Conservation (phyloP, 495 filamentous ascomycete genomes). For the Hypoxylon crocopeplum region DNA sequence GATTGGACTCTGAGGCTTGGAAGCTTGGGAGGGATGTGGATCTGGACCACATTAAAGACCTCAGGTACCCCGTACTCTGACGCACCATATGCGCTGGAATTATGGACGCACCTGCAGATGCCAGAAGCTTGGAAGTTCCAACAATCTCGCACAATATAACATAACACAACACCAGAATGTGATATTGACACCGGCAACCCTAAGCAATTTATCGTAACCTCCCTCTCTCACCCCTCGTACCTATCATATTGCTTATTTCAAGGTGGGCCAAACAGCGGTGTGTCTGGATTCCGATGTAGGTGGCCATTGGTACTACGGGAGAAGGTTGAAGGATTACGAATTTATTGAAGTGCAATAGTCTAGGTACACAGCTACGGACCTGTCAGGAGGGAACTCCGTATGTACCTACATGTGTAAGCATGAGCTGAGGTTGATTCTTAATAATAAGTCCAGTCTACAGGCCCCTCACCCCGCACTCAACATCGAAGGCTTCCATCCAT, state of each 20-base stretch:
- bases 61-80: conserved; percentile 1
- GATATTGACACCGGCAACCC: conserved; percentile 4
- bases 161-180: conserved; percentile 10
- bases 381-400: conserved; percentile 23
- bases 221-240: not conserved
- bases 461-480: conserved; percentile 33
- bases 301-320: not conserved
- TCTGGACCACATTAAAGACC: not conserved
- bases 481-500: conserved; percentile 7
- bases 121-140: not conserved
- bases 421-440: not conserved
- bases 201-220: not conserved
- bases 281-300: not conserved
- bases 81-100: not conserved
- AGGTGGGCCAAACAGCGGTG: conserved; percentile 16
- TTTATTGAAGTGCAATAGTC: conserved; percentile 2
- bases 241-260: not conserved
- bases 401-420: not conserved
- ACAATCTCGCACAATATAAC: not conserved
- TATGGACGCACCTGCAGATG: not conserved
- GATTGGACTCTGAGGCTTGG: conserved; percentile 15
- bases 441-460: not conserved
- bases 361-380: conserved; percentile 6
- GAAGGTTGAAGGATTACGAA: conserved; percentile 2
- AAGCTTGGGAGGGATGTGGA: conserved; percentile 8